These are phyloP conservation scores for Jamesozyma rosinii DNA, from an alignment of 805 yeast species.

Conservation along the genomic window DNA sequence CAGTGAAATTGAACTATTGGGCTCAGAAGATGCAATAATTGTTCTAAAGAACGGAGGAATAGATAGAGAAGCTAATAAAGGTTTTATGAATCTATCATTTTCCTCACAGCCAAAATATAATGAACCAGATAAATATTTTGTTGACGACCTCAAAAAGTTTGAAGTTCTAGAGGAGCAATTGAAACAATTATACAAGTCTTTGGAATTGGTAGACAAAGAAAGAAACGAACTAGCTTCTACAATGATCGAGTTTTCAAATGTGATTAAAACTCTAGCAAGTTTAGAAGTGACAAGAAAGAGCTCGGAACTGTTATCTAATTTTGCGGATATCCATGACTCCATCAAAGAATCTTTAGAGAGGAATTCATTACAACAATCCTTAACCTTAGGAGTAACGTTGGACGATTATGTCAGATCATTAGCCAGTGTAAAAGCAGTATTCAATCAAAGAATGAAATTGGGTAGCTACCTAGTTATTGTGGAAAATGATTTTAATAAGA, in stretches of 20 bases:
- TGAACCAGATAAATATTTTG: constrained; percentile 74
- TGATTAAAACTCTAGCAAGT: constrained; percentile 53
- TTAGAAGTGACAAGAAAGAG: constrained; percentile 65
- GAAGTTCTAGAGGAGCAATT: constrained; percentile 69
- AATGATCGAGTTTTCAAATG: constrained; percentile 54
- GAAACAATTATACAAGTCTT: constrained; percentile 54
- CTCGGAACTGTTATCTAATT: constrained; percentile 54
- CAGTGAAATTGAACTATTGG: constrained; percentile 27
- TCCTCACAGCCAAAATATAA: constrained; percentile 56
- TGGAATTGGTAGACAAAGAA: constrained; percentile 67
- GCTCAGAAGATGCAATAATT: constrained; percentile 26
- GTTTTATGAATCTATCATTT: constrained; percentile 64
- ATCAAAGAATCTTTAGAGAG: constrained; percentile 69
- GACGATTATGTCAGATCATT: constrained; percentile 80
- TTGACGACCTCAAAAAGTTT: constrained; percentile 56
- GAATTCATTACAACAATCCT: constrained; percentile 71
- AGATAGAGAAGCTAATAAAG: constrained; percentile 50
- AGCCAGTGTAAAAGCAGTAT: constrained; percentile 62
- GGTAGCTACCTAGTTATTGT: constrained; percentile 39
- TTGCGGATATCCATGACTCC: constrained; percentile 62
- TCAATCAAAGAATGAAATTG: constrained; percentile 61
- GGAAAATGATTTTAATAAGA: constrained; percentile 41
- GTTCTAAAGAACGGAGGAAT: constrained; percentile 24
- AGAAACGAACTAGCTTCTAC: constrained; percentile 63
- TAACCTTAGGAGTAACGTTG: constrained; percentile 76